Percentiles rank a stretch among this genome's conserved stretches.
These are phyloP conservation scores for Quercus rubra DNA, from an alignment of 306 rosid genomes.

Conservation along the genomic window DNA sequence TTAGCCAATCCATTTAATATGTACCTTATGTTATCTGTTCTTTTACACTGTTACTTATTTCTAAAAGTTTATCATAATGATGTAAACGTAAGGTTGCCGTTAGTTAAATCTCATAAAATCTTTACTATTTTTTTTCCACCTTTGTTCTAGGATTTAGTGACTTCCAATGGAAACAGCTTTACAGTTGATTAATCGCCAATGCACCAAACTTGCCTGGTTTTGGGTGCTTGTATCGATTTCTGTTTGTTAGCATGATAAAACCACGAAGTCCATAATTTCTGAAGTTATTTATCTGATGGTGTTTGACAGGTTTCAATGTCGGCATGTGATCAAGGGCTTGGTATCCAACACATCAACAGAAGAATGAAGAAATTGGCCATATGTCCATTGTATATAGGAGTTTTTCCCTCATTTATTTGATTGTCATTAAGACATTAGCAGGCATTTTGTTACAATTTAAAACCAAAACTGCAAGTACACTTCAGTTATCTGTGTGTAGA, in stretches of 20 bases:
- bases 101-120: not conserved
- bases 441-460: not conserved
- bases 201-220: not conserved
- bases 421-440: not conserved
- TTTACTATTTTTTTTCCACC: slow-evolving; percentile 5
- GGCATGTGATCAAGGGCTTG: slow-evolving; percentile 83
- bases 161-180: slow-evolving; percentile 13
- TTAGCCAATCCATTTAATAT: not conserved
- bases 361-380: slow-evolving; percentile 38
- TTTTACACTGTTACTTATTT: not conserved
- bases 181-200: not conserved
- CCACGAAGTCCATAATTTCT: not conserved
- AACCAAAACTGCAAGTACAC: not conserved
- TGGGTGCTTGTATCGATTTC: not conserved
- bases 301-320: slow-evolving; percentile 84
- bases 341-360: slow-evolving; percentile 52
- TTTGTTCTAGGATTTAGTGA: not conserved
- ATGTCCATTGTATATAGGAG: not conserved
- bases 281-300: slow-evolving; percentile 5
- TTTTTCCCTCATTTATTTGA: not conserved
- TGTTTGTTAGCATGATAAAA: not conserved
- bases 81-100: not conserved
- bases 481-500: not conserved
- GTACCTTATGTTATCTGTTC: not conserved
- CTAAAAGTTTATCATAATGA: not conserved